Conservation (phyloP, 73 alveolate species). For the Stentor roeselii region DNA sequence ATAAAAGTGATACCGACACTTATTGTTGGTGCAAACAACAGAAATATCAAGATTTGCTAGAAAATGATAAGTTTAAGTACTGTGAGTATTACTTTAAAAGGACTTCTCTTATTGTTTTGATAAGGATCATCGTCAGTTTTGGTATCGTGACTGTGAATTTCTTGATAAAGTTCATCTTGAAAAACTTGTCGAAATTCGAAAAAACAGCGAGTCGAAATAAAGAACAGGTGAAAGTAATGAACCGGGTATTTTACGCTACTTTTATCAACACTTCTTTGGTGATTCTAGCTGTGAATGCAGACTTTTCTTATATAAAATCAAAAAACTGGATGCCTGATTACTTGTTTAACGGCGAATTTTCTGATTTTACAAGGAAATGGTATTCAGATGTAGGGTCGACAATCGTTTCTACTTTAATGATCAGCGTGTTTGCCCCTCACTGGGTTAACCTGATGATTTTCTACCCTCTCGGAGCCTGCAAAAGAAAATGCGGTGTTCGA, state of each 20-base stretch:
- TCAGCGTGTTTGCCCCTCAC: conserved; percentile 19
- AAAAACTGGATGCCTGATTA: background rate
- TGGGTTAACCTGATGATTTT: background rate
- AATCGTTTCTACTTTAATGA: background rate
- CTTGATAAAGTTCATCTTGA: background rate
- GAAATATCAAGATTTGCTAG: background rate
- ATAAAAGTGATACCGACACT: background rate
- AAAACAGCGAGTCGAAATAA: background rate
- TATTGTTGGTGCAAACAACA: conserved; percentile 2
- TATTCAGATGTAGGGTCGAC: background rate
- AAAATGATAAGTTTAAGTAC: background rate
- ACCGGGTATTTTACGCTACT: background rate
- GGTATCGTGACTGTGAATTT: background rate
- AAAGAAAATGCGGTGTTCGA: background rate
- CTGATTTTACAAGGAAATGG: conserved; percentile 26
- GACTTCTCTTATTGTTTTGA: too few species aligned
- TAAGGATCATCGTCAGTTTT: background rate
- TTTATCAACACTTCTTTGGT: conserved; percentile 12
- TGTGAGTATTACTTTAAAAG: background rate
- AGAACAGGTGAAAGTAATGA: background rate
- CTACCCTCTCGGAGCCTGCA: background rate
- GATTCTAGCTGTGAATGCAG: background rate
- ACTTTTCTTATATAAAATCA: background rate
- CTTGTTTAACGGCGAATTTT: background rate
- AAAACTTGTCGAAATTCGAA: background rate